phyloP scores from a whole-genome alignment of 179 eudicot genomes.

The Heliamphora pulchella region DNA sequence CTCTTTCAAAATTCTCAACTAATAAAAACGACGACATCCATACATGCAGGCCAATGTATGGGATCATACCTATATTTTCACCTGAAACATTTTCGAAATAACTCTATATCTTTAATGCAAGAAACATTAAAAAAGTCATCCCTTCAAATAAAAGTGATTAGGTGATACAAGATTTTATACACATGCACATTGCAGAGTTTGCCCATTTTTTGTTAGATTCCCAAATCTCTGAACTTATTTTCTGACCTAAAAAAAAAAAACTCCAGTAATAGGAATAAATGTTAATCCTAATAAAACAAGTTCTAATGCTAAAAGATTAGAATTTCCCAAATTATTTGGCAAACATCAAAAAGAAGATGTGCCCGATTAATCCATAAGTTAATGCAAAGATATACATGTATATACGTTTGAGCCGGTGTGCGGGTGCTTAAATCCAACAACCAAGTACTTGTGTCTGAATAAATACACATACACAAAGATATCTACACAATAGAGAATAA shows the following conservation, averaged over 20 bases:
- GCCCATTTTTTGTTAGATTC: no score
- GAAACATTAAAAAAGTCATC: not conserved
- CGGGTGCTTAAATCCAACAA: not conserved
- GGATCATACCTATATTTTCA: not conserved
- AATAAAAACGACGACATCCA: not conserved
- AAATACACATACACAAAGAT: not conserved
- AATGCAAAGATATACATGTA: not conserved
- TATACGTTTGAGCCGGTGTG: not conserved
- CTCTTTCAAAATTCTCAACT: not conserved
- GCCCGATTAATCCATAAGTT: no score
- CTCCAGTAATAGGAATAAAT: no score
- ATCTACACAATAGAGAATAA: conserved; percentile 13
- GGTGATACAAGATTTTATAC: not conserved
- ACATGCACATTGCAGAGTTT: no score
- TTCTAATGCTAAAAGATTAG: no score
- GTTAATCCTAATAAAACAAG: no score
- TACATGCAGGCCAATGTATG: not conserved
- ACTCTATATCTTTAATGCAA: not conserved
- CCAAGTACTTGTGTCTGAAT: not conserved
- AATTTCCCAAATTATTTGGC: no score
- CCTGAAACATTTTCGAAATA: not conserved
- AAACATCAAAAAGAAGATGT: no score
- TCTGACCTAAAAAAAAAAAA: no score
- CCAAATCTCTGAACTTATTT: no score
- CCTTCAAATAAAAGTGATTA: not conserved